These are phyloP conservation scores for Nicotiana paniculata DNA, from an alignment of 257 asterid species.

Conservation along the genomic window DNA sequence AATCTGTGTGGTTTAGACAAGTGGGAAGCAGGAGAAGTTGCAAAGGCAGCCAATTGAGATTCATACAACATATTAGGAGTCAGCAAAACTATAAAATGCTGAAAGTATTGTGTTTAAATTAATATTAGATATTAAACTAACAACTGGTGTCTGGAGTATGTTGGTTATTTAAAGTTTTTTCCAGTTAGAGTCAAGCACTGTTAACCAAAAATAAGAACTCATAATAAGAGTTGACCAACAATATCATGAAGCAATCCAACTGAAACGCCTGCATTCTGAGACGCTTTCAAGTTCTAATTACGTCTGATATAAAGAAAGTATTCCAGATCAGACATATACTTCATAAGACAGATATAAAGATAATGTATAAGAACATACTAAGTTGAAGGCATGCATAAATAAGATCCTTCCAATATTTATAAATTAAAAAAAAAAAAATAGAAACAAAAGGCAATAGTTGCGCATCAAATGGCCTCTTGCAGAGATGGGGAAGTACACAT, in stretches of 20 bases:
- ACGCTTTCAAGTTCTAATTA: neutral
- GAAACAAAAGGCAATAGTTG: neutral
- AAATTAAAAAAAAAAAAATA: neutral
- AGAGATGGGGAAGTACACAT: neutral
- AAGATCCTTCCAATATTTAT: neutral
- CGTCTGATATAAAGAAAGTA: neutral
- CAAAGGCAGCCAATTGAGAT: neutral
- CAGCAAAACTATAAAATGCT: neutral
- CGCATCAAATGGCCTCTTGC: neutral
- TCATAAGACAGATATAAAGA: neutral
- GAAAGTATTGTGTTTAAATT: neutral
- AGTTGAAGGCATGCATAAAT: neutral
- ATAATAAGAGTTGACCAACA: conserved; percentile 1
- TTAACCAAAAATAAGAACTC: neutral
- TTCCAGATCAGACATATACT: neutral
- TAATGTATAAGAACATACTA: neutral
- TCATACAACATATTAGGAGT: neutral
- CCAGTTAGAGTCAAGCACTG: neutral
- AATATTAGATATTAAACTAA: neutral
- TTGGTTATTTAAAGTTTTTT: neutral
- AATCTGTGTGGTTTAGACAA: neutral
- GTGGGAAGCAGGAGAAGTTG: neutral
- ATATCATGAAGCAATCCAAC: neutral
- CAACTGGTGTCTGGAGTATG: neutral
- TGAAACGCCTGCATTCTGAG: neutral